These are phyloP conservation scores for Rhynchosporium agropyri DNA, from an alignment of 2,329 filamentous ascomycete genomes.

Conservation along the genomic window DNA sequence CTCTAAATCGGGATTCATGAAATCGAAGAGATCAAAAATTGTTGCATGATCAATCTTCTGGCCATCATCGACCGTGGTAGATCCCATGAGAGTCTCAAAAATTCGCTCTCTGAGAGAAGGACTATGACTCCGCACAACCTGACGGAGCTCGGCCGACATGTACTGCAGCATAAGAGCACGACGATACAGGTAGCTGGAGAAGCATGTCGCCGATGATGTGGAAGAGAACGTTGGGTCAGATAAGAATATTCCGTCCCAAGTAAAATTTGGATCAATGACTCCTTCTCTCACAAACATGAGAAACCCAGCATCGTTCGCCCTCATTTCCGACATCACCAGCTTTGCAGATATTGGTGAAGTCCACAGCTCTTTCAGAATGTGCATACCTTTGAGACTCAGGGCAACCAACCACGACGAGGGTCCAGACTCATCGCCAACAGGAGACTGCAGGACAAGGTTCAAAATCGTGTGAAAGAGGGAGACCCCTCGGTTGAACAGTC, in stretches of 20 bases:
- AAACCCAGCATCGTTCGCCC: slow-evolving; percentile 78
- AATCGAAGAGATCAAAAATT: slow-evolving; percentile 92
- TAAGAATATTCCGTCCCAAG: slow-evolving; percentile 73
- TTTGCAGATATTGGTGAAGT: slow-evolving; percentile 75
- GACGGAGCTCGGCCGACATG: slow-evolving; percentile 79
- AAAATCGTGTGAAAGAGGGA: slow-evolving; percentile 86
- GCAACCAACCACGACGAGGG: slow-evolving; percentile 69
- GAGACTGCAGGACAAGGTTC: slow-evolving; percentile 69
- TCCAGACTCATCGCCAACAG: slow-evolving; percentile 56
- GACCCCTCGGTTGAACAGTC: slow-evolving; percentile 69
- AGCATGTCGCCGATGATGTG: slow-evolving; percentile 43
- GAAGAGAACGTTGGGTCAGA: slow-evolving; percentile 67
- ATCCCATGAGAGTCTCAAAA: slow-evolving; percentile 76
- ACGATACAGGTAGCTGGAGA: slow-evolving; percentile 70
- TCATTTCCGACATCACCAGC: slow-evolving; percentile 77
- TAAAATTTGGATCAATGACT: slow-evolving; percentile 67
- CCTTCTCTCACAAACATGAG: slow-evolving; percentile 72
- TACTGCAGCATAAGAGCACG: slow-evolving; percentile 83
- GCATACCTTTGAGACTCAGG: slow-evolving; percentile 69
- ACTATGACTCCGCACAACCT: slow-evolving; percentile 69
- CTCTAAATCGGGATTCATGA: slow-evolving; percentile 67
- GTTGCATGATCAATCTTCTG: slow-evolving; percentile 69
- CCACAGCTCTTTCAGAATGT: slow-evolving; percentile 81
- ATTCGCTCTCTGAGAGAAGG: slow-evolving; percentile 71
- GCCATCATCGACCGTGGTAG: slow-evolving; percentile 67